A percentile compares a stretch with the other conserved stretches of the same genome.
These are phyloP conservation scores for Plasmodium reichenowi DNA, from an alignment of 169 alveolate species.

Conservation along the genomic window DNA sequence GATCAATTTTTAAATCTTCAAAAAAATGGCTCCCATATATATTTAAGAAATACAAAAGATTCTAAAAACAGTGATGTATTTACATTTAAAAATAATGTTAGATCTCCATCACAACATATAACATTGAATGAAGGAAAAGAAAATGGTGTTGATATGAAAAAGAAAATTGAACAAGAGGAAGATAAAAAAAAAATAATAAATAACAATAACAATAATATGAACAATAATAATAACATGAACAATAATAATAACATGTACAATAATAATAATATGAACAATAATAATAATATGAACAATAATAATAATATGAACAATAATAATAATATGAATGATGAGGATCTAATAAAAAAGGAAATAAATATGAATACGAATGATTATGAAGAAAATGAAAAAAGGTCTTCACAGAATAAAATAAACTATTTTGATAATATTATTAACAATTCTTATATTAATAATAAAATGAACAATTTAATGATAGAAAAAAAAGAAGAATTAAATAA, in stretches of 20 bases:
- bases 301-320: not conserved
- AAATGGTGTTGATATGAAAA: not conserved
- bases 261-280: not conserved
- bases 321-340: too few relatives aligned
- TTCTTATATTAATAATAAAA: conserved; percentile 2
- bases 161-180: not conserved
- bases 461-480: not conserved
- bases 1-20: not conserved
- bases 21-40: not conserved
- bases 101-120: conserved; percentile 13
- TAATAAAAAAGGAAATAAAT: not conserved
- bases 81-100: conserved; percentile 22
- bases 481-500: not conserved
- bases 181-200: not conserved
- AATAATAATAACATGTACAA: too few relatives aligned
- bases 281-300: too few relatives aligned
- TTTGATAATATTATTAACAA: conserved; percentile 10
- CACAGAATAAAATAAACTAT: not conserved
- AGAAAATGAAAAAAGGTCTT: conserved; percentile 9
- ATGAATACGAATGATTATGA: not conserved
- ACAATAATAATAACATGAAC: too few relatives aligned
- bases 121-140: conserved; percentile 12
- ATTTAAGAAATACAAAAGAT: not conserved
- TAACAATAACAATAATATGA: not conserved
- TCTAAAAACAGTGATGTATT: not conserved